Evolutionary conservation across 2,329 filamentous ascomycete species (phyloP).

Genomic region (Verticillium dahliae): DNA sequence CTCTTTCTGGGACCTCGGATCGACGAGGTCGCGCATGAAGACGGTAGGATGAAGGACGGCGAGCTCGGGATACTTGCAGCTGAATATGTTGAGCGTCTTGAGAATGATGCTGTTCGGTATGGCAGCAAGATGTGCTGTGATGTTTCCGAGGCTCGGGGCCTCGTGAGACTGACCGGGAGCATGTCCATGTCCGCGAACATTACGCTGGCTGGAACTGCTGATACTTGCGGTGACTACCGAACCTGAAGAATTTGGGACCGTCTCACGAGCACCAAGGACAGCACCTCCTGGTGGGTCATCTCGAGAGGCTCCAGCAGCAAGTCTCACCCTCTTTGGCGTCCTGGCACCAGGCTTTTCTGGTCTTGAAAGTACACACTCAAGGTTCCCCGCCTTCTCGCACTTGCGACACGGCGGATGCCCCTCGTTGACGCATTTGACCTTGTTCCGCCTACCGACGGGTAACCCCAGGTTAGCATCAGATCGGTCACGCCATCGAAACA

Average conservation of each 20-base stretch:
- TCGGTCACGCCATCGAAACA: not conserved
- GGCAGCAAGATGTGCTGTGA: conserved; percentile 14
- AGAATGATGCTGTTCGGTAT: conserved; percentile 19
- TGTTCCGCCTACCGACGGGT: conserved; percentile 19
- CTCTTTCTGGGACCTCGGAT: conserved; percentile 13
- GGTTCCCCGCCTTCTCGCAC: conserved; percentile 18
- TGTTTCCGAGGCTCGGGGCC: not conserved
- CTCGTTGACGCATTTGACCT: conserved; percentile 25
- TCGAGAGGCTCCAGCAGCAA: not conserved
- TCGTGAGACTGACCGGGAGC: not conserved
- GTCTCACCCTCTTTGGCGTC: conserved; percentile 8
- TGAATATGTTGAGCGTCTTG: conserved; percentile 25
- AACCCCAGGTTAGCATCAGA: not conserved
- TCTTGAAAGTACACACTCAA: conserved; percentile 17
- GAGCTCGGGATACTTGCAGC: conserved; percentile 25
- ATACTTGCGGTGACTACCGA: not conserved
- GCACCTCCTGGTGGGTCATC: no score
- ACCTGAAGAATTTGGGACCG: not conserved
- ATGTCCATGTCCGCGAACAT: not conserved
- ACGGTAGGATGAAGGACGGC: conserved; percentile 24
- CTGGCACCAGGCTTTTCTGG: conserved; percentile 6
- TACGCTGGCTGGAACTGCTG: not conserved
- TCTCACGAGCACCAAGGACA: not conserved
- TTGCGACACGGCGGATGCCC: conserved; percentile 22
- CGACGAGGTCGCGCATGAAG: conserved; percentile 18